phyloP scores from a whole-genome alignment of 495 filamentous ascomycete genomes.

The Sporormia fimetaria region DNA sequence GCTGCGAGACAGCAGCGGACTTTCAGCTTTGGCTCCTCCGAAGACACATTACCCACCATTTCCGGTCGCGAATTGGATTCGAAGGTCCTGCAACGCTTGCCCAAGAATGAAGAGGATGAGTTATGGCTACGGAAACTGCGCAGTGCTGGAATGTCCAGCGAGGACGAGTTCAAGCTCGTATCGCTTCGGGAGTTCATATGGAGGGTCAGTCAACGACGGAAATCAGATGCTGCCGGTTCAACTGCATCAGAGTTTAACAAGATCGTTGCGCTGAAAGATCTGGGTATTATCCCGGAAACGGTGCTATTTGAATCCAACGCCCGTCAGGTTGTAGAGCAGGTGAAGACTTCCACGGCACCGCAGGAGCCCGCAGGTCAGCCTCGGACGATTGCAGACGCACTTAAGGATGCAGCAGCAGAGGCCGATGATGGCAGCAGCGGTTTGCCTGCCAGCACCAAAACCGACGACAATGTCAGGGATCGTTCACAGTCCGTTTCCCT shows the following conservation, averaged over 20 bases:
- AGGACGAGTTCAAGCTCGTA: constrained; percentile 86
- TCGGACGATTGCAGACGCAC: constrained; percentile 71
- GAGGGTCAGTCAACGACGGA: constrained; percentile 62
- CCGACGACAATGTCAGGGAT: constrained; percentile 34
- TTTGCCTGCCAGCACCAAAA: constrained; percentile 38
- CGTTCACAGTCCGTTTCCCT: too few relatives aligned
- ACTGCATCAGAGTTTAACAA: constrained; percentile 47
- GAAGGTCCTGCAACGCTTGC: constrained; percentile 39
- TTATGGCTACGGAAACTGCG: constrained; percentile 79
- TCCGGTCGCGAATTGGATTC: constrained; percentile 38
- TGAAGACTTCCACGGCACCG: constrained; percentile 24
- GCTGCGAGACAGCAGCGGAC: constrained; percentile 52
- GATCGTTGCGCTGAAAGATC: constrained; percentile 56
- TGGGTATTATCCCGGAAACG: constrained; percentile 70
- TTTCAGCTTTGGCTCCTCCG: constrained; percentile 51
- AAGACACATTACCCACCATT: constrained; percentile 36
- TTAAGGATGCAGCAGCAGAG: constrained; percentile 83
- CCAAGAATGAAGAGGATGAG: constrained; percentile 90
- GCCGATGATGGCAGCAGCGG: constrained; percentile 46
- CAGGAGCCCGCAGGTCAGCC: constrained; percentile 8
- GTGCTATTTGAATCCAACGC: constrained; percentile 75
- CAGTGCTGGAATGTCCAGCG: constrained; percentile 66
- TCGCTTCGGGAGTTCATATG: constrained; percentile 84
- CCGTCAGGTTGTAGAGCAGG: constrained; percentile 36
- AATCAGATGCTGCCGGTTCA: constrained; percentile 39